Percentiles rank a stretch among this genome's conserved stretches.
phyloP scores from a whole-genome alignment of 2,329 filamentous ascomycete genomes.

The Aspergillus sclerotialis region DNA sequence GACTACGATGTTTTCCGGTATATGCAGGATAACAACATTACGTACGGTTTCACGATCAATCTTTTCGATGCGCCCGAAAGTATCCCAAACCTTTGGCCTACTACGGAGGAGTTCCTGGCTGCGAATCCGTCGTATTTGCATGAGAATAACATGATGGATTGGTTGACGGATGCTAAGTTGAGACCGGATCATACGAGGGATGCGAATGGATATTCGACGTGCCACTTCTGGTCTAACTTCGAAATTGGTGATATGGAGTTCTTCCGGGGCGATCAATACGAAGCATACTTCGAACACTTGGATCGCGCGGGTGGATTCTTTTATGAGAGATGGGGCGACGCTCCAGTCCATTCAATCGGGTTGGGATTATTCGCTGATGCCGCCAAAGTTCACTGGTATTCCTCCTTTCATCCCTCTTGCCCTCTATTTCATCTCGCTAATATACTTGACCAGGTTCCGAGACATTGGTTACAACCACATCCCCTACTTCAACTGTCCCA shows the following conservation, averaged over 20 bases:
- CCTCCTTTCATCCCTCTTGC: slow-evolving; percentile 9
- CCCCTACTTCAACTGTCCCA: slow-evolving; percentile 97
- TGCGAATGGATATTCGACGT: slow-evolving; percentile 92
- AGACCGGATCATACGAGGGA: slow-evolving; percentile 72
- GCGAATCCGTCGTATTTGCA: slow-evolving; percentile 76
- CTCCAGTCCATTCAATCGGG: slow-evolving; percentile 91
- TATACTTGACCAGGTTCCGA: slow-evolving; percentile 67
- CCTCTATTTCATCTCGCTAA: neutral
- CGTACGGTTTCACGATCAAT: slow-evolving; percentile 97
- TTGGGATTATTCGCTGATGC: slow-evolving; percentile 87
- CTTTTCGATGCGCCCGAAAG: slow-evolving; percentile 87
- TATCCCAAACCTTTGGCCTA: slow-evolving; percentile 87
- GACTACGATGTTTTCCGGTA: slow-evolving; percentile 98
- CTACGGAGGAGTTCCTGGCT: slow-evolving; percentile 82
- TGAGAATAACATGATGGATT: slow-evolving; percentile 76
- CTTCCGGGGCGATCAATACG: slow-evolving; percentile 83
- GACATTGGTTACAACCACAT: slow-evolving; percentile 99
- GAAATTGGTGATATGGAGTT: slow-evolving; percentile 92
- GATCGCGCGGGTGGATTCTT: slow-evolving; percentile 95
- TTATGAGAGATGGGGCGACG: slow-evolving; percentile 97
- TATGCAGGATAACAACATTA: slow-evolving; percentile 98
- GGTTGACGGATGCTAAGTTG: slow-evolving; percentile 71
- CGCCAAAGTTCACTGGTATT: slow-evolving; percentile 86
- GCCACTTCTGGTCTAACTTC: slow-evolving; percentile 99
- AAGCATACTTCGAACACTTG: slow-evolving; percentile 93